Evolutionary conservation across 108 stramenopile genomes (phyloP), one percentile per base, ranked within the genome.

Genomic region (Pseudonitzschia multistriata): DNA sequence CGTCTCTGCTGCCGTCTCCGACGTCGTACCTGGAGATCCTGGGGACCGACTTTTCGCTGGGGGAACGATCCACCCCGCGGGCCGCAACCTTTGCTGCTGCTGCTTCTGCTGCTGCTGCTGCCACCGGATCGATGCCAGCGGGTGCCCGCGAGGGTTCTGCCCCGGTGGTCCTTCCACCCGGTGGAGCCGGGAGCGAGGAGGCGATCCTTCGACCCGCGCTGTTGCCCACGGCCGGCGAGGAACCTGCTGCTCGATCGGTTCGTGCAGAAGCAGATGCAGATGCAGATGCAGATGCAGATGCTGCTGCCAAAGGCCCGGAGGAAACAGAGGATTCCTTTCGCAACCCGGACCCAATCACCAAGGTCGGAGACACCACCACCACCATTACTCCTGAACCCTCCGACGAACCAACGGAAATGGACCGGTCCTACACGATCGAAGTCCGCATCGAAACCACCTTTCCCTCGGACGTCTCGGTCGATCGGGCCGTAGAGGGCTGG

Each of bases 361-460:
- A n/a, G n/a, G n/a, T n/a, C n/a, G n/a, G n/a, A n/a, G n/a, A n/a
- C n/a, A 13, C 52, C 19, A 48, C 47, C 1, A 48, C 47, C 19
- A 48, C 47, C 19, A 48, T 0, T 48, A 0, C 0, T 48, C 17
- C 14, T 47, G 0, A 47, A 17, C n/a, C n/a, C n/a, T n/a, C n/a
- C n/a, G n/a, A n/a, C n/a, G 52, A 53, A 21, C 22, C 24, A 53
- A 42, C 10, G 10, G 40, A 7, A 42, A 42, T 10, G 4, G 50
- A 52, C 25, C 2, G 24, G 2, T 52, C 2, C 8, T 52, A 25
- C 21, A 59, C 57, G 15, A 35, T 59, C 57, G 57, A 59, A n/a
- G 63, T 64, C 0, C 37, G 37, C 7, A 36, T 64, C 42, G 28
- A 64, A 45, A 64, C 63, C 0, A 64, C 17, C 21, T 47, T 64